Base-by-base conservation (phyloP, 371 early-diverging fungal genomes). In the Mucor saturninus region DNA sequence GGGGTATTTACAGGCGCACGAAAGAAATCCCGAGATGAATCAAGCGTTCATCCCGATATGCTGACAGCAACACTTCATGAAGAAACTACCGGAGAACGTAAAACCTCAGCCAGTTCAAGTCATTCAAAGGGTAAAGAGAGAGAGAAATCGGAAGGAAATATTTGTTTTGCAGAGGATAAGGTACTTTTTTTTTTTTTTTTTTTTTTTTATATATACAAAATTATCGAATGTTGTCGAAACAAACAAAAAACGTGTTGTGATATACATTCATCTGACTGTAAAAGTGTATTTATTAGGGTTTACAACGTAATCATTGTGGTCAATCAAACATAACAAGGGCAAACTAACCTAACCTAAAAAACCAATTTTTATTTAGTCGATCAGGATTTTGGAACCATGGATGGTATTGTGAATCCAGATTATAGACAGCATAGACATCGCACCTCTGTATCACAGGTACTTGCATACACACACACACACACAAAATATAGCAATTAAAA, bases 381-480 rank as follows among this genome's bases (percentile, higher is more conserved):
- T 54, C 72, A 77, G 60, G 72, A 80, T 55, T 73, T 80, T 55
- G 67, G 67, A 39, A 66, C 72, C 29, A 76, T 84, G 79, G 78
- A 84, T 43, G 85, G 79, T 10, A 84, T 81, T 11, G 63, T 80
- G 15, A 79, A 80, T n/a, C 59, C 71, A 29, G 76, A 75, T 10
- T 65, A 74, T 53, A 51, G 57, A 45, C 31, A 49, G 30, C 42
- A 6, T 4, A 32, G 48, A 35, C 37, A 43, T 32, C 60, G 62
- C 10, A 32, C 50, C 31, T 58, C 59, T 4, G 14, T 60, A 6
- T 50, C 69, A 13, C 54, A 64, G 54, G 64, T 62, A 53, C 51
- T 21, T 21, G 21, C 21, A 0, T 21, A 21, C 21, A 21, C 21
- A 21, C 21, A 21, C 21, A 21, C 21, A 21, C n/a, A n/a, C n/a